Evolutionary conservation across 257 asterid genomes (phyloP).

Genomic region (Ajuga chamaepitys): DNA sequence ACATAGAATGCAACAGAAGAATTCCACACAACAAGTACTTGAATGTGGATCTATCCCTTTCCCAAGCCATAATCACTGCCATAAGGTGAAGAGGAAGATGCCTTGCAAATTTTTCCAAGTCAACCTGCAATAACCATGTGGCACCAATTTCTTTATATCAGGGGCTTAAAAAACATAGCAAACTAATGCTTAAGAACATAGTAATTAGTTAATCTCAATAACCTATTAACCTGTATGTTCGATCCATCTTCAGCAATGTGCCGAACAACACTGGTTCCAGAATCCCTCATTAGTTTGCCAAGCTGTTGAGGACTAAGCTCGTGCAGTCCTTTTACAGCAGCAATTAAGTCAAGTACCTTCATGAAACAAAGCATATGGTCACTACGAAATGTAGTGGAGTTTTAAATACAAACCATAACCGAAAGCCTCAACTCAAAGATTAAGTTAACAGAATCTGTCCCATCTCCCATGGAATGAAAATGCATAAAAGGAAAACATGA

Average conservation of each 20-base stretch:
- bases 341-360: slow-evolving; percentile 75
- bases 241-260: slow-evolving; percentile 57
- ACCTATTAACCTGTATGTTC: slow-evolving; percentile 50
- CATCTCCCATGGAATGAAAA: background rate
- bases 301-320: slow-evolving; percentile 81
- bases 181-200: background rate
- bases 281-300: slow-evolving; percentile 66
- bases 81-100: slow-evolving; percentile 86
- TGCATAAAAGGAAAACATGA: background rate
- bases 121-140: slow-evolving; percentile 53
- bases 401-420: background rate
- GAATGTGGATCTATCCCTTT: slow-evolving; percentile 59
- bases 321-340: slow-evolving; percentile 79
- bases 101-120: slow-evolving; percentile 71
- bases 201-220: background rate
- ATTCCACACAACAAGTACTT: slow-evolving; percentile 84
- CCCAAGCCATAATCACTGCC: slow-evolving; percentile 75
- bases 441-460: background rate
- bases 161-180: background rate
- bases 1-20: slow-evolving; percentile 76
- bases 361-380: slow-evolving; percentile 18
- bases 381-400: slow-evolving; percentile 7
- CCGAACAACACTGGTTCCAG: slow-evolving; percentile 56
- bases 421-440: background rate
- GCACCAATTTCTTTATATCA: background rate